phyloP scores from a whole-genome alignment of 768 basidiomycete species.

The Boletellus ananas region DNA sequence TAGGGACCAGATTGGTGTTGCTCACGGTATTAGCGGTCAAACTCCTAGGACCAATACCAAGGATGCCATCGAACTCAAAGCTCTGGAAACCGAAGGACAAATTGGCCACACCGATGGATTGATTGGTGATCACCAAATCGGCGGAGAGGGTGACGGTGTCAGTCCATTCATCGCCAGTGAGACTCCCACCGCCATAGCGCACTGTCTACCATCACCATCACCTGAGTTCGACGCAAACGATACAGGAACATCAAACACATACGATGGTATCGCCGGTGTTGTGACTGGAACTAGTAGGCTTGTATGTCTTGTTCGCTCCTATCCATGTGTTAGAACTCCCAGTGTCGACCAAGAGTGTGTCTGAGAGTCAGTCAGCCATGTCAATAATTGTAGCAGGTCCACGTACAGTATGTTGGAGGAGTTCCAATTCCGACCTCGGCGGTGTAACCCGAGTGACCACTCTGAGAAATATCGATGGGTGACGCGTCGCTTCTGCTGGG shows the following conservation, averaged over 20 bases:
- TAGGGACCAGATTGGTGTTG: slow-evolving; percentile 19
- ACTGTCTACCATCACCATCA: neutral
- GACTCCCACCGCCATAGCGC: neutral
- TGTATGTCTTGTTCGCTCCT: slow-evolving; percentile 18
- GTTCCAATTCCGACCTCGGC: slow-evolving; percentile 23
- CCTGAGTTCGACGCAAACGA: neutral
- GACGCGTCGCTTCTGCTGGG: slow-evolving; percentile 4
- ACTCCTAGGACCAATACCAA: neutral
- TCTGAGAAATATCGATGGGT: slow-evolving; percentile 14
- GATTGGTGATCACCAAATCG: neutral
- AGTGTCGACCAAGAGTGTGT: slow-evolving; percentile 24
- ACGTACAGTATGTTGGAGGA: slow-evolving; percentile 24
- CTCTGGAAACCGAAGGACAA: neutral
- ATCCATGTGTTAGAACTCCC: slow-evolving; percentile 30
- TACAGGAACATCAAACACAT: neutral
- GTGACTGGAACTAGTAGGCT: slow-evolving; percentile 4
- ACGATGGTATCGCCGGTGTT: slow-evolving; percentile 16
- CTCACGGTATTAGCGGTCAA: neutral
- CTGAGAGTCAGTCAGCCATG: slow-evolving; percentile 7
- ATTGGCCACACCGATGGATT: slow-evolving; percentile 1
- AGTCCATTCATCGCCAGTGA: slow-evolving; percentile 4
- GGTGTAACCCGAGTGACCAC: slow-evolving; percentile 24
- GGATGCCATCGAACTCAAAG: neutral
- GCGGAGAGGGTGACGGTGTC: slow-evolving; percentile 1
- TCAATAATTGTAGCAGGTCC: no score